Percentiles rank a stretch among this genome's conserved stretches.
phyloP scores from a whole-genome alignment of 257 asterid species.

The Fraxinus cuspidata region DNA sequence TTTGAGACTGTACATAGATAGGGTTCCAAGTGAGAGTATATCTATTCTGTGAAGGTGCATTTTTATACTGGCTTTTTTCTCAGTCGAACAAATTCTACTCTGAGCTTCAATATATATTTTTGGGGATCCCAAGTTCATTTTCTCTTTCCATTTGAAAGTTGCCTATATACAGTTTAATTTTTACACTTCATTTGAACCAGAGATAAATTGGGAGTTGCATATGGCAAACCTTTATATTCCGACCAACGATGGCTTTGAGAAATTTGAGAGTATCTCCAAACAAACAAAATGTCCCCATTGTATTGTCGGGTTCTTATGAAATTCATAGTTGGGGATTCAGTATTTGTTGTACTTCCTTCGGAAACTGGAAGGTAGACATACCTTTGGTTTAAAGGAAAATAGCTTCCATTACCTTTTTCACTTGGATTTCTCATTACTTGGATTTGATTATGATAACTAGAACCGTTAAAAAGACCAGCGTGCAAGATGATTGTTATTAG shows the following conservation, averaged over 20 bases:
- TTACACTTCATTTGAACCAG: not conserved
- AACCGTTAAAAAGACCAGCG: no score
- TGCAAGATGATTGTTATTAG: no score
- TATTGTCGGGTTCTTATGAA: not conserved
- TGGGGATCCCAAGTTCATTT: not conserved
- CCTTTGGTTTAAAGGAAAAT: no score
- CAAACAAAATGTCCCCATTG: not conserved
- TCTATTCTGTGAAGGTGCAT: not conserved
- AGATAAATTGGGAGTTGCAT: not conserved
- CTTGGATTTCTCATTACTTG: no score
- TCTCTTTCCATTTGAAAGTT: not conserved
- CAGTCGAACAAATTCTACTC: not conserved
- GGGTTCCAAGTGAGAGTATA: not conserved
- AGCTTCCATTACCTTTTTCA: no score
- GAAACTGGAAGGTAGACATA: no score
- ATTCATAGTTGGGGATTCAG: no score
- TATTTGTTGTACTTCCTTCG: no score
- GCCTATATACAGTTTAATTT: not conserved
- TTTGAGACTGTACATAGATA: slow-evolving; percentile 36
- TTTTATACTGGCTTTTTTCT: not conserved
- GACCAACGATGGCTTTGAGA: not conserved
- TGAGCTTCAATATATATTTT: not conserved
- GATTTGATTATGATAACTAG: no score
- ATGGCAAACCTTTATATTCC: not conserved
- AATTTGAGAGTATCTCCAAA: no score